Base-by-base conservation (phyloP, 2,329 filamentous ascomycete species). In the Epichloe sp. region DNA sequence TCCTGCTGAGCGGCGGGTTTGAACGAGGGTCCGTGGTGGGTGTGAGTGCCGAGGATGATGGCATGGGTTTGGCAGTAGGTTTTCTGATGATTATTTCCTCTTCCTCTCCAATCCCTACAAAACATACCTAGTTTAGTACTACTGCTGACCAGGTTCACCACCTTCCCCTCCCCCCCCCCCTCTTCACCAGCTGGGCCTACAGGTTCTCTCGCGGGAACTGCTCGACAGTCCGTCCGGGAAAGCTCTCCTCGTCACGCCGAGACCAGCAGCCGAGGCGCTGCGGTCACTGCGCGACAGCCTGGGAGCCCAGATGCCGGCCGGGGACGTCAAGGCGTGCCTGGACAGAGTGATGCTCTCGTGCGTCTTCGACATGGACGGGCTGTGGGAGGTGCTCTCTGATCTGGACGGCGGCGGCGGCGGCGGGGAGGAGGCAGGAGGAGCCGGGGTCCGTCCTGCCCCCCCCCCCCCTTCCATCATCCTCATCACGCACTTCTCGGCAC, bases 361-460 rank as follows among this genome's bases (percentile, higher is more conserved):
- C 23, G 71, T 82, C 1, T 83, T 83, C 56, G 78, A 81, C 53
- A 56, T 79, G 11, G 71, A 80, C 44, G 80, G 80, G 0, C 57
- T 83, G 17, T 74, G 70, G 70, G 77, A 82, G 59, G 77, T 77
- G 1, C 57, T 83, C 36, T 63, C 60, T 2, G 80, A 83, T 56
- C 56, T 80, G 37, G 69, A 72, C 26, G 65, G 1, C 11, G 21
- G 1, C 21, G 5, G 4, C 43, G 21, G 1, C 21, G 21, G 1
- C 1, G 21, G 0, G 0, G 23, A 6, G 1, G 23, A 23, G 5
- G 23, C n/a, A 3, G 23, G 23, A 6, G 23, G 23, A 7, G 0
- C 6, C 23, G 23, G 23, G 2, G 6, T 2, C 23, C 5, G 6
- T 3, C 23, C 21, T 4, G 3, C 3, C 7, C 23, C 0, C 6